Conservation (phyloP, 306 rosid species). For the Quercus ilex region DNA sequence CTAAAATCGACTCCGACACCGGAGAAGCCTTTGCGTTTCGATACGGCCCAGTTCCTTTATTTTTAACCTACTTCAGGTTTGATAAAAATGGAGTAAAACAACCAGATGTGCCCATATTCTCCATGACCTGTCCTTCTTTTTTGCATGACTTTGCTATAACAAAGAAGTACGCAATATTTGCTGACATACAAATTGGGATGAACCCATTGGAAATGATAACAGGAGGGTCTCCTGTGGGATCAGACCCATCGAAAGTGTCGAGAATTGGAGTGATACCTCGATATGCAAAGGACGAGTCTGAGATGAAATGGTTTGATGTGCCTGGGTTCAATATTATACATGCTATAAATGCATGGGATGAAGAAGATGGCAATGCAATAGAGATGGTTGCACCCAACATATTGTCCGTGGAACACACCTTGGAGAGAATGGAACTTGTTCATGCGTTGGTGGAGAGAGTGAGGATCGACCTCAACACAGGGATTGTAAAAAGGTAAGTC, state of each 20-base stretch:
- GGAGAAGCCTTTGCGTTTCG: slow-evolving; percentile 78
- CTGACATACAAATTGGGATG: slow-evolving; percentile 74
- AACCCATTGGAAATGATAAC: slow-evolving; percentile 61
- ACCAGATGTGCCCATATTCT: slow-evolving; percentile 65
- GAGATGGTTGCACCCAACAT: too few relatives aligned
- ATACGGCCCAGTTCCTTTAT: slow-evolving; percentile 72
- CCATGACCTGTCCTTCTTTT: slow-evolving; percentile 57
- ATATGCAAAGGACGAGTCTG: slow-evolving; percentile 54
- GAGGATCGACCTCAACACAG: slow-evolving; percentile 27
- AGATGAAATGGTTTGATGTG: slow-evolving; percentile 31
- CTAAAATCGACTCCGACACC: slow-evolving; percentile 59
- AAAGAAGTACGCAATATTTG: slow-evolving; percentile 59
- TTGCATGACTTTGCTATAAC: slow-evolving; percentile 88
- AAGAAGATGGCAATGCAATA: too few relatives aligned
- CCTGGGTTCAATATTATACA: too few relatives aligned
- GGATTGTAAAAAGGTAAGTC: slow-evolving; percentile 39
- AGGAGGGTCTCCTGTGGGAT: slow-evolving; percentile 63
- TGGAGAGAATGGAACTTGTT: too few relatives aligned
- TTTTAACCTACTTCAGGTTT: slow-evolving; percentile 67
- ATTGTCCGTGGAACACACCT: too few relatives aligned
- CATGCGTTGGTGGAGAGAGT: too few relatives aligned
- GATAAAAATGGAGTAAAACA: slow-evolving; percentile 46
- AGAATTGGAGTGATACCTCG: slow-evolving; percentile 68
- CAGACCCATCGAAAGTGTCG: slow-evolving; percentile 51
- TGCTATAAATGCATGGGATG: too few relatives aligned